These are phyloP conservation scores for Pseudovirgaria hyperparasitica DNA, from an alignment of 2,329 filamentous ascomycete species.

Conservation along the genomic window DNA sequence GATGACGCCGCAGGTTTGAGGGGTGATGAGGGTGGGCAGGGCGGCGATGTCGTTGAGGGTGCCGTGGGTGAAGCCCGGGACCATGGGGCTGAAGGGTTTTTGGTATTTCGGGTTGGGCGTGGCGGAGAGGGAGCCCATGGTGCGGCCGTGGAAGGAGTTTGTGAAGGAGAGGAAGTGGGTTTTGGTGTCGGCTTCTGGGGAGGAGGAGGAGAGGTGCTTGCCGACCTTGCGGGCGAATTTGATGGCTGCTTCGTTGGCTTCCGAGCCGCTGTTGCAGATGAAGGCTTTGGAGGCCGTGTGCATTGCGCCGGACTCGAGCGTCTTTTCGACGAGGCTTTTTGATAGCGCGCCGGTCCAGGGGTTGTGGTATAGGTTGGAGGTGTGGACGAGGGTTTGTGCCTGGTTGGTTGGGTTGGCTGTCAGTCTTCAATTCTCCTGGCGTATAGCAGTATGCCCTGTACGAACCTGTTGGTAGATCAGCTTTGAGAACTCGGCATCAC, in stretches of 20 bases:
- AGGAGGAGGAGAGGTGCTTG: slow-evolving; percentile 58
- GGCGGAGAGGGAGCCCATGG: slow-evolving; percentile 89
- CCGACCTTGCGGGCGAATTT: slow-evolving; percentile 93
- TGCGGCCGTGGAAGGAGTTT: slow-evolving; percentile 89
- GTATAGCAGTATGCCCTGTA: slow-evolving; percentile 1
- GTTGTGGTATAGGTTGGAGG: slow-evolving; percentile 95
- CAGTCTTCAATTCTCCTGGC: neutral
- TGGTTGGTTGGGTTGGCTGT: slow-evolving; percentile 14
- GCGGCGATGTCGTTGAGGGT: slow-evolving; percentile 69
- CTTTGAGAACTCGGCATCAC: slow-evolving; percentile 63
- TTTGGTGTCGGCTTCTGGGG: slow-evolving; percentile 54
- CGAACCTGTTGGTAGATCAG: slow-evolving; percentile 65
- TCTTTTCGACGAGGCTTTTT: slow-evolving; percentile 72
- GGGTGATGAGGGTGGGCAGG: slow-evolving; percentile 62
- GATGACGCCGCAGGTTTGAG: slow-evolving; percentile 84
- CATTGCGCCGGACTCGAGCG: slow-evolving; percentile 68
- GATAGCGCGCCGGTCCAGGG: slow-evolving; percentile 87
- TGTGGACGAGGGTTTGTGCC: slow-evolving; percentile 65
- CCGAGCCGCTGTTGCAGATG: slow-evolving; percentile 89
- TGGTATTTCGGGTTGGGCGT: slow-evolving; percentile 98
- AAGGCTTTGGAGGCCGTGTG: slow-evolving; percentile 69
- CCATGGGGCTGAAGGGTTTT: slow-evolving; percentile 85
- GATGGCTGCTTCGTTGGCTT: slow-evolving; percentile 95
- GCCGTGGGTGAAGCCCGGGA: slow-evolving; percentile 83
- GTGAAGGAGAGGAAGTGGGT: slow-evolving; percentile 81